Percentiles rank a stretch among this genome's conserved stretches.
These are phyloP conservation scores for Prunus yedoensis DNA, from an alignment of 331 rosid species.

Conservation along the genomic window DNA sequence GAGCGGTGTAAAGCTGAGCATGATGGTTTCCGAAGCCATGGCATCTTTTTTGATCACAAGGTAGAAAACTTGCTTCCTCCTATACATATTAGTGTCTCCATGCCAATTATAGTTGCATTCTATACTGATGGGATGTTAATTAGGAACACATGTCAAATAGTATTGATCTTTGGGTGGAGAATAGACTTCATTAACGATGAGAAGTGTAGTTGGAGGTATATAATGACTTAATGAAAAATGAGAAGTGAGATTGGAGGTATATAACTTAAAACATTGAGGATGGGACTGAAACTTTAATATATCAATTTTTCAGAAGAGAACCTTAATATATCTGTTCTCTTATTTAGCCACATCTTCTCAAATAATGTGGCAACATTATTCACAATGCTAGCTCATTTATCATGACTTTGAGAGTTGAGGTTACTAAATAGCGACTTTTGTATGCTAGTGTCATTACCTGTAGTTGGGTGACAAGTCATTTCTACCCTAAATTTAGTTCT, in stretches of 20 bases:
- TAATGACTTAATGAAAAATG: too few relatives aligned
- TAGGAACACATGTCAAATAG: not conserved
- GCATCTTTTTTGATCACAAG: slow-evolving; percentile 87
- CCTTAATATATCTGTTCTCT: too few relatives aligned
- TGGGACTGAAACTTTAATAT: not conserved
- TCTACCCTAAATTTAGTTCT: too few relatives aligned
- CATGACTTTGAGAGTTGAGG: too few relatives aligned
- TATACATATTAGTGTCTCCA: not conserved
- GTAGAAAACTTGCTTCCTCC: slow-evolving; percentile 33
- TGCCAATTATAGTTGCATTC: not conserved
- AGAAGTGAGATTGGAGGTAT: too few relatives aligned
- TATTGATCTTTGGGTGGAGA: not conserved
- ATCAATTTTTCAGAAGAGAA: not conserved
- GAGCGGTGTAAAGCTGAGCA: slow-evolving; percentile 95
- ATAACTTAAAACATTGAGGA: too few relatives aligned
- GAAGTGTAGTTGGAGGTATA: not conserved
- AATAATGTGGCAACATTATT: too few relatives aligned
- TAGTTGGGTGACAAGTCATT: too few relatives aligned
- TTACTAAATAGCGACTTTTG: too few relatives aligned
- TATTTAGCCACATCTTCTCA: too few relatives aligned
- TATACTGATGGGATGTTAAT: not conserved
- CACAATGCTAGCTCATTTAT: too few relatives aligned
- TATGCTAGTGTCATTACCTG: too few relatives aligned
- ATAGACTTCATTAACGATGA: not conserved
- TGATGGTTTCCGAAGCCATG: slow-evolving; percentile 62